These are phyloP conservation scores for Coemansia sp. DNA, from an alignment of 192 early-diverging fungal genomes.

Conservation along the genomic window DNA sequence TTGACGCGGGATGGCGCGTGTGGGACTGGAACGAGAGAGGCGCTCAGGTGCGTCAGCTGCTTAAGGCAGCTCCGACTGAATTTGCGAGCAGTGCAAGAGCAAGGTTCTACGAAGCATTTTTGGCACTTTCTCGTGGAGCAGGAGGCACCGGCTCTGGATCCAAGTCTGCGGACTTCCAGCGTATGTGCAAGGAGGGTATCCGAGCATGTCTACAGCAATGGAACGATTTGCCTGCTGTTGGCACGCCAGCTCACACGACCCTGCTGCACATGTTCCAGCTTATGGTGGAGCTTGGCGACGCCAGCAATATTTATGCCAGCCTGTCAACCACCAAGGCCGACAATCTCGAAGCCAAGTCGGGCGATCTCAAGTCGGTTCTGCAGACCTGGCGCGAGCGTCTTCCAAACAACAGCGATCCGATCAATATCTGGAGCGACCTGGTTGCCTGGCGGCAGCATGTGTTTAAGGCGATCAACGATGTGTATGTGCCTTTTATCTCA, in stretches of 20 bases:
- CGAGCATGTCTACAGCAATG: conserved; percentile 84
- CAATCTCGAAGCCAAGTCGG: conserved; percentile 84
- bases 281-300: conserved; percentile 93
- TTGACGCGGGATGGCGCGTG: conserved; percentile 94
- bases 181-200: conserved; percentile 82
- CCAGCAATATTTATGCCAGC: conserved; percentile 83
- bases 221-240: conserved; percentile 83
- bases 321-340: conserved; percentile 71
- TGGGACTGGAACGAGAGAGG: conserved; percentile 89
- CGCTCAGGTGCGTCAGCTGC: conserved; percentile 56
- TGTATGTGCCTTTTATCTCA: conserved; percentile 84
- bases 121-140: conserved; percentile 57
- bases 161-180: conserved; percentile 68
- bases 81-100: conserved; percentile 65
- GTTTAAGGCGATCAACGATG: conserved; percentile 93
- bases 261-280: conserved; percentile 94
- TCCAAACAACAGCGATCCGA: conserved; percentile 96
- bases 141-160: conserved; percentile 3
- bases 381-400: conserved; percentile 96
- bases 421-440: conserved; percentile 96
- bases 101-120: conserved; percentile 86
- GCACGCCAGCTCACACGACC: conserved; percentile 83
- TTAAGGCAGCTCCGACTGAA: conserved; percentile 68
- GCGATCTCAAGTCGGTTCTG: conserved; percentile 86
- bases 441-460: conserved; percentile 98